phyloP scores from a whole-genome alignment of 768 basidiomycete species.

The Pleurotus tuber-regium region DNA sequence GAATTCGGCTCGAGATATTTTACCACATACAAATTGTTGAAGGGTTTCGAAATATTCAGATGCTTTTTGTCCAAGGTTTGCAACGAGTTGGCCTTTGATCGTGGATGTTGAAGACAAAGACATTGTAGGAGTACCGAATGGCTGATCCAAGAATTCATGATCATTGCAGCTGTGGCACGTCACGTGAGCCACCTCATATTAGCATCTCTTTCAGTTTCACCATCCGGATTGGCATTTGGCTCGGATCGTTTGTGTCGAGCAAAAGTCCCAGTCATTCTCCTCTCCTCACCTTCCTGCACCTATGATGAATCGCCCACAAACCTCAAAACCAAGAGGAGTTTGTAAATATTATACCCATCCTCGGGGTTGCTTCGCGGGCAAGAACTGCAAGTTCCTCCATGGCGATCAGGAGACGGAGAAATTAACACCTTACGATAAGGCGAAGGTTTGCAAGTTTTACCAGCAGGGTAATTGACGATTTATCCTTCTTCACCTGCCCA shows the following conservation, averaged over 20 bases:
- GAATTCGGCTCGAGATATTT: slow-evolving; percentile 71
- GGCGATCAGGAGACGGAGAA: slow-evolving; percentile 38
- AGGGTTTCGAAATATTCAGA: slow-evolving; percentile 59
- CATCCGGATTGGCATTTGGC: not conserved
- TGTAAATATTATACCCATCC: slow-evolving; percentile 65
- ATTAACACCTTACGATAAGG: slow-evolving; percentile 68
- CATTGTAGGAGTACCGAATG: slow-evolving; percentile 41
- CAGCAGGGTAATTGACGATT: slow-evolving; percentile 45
- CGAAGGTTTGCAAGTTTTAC: slow-evolving; percentile 68
- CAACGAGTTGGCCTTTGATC: slow-evolving; percentile 65
- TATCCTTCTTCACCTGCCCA: not conserved
- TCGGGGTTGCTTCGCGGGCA: slow-evolving; percentile 68
- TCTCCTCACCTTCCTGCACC: slow-evolving; percentile 15
- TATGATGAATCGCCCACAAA: slow-evolving; percentile 48
- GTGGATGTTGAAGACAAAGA: slow-evolving; percentile 74
- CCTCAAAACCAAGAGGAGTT: slow-evolving; percentile 68
- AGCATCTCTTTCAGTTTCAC: not conserved
- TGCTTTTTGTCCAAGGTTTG: slow-evolving; percentile 60
- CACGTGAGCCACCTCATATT: not conserved
- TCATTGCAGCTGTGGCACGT: not conserved
- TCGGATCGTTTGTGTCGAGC: slow-evolving; percentile 1
- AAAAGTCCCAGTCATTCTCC: slow-evolving; percentile 10
- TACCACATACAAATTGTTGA: slow-evolving; percentile 65
- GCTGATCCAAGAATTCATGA: not conserved
- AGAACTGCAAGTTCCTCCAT: slow-evolving; percentile 77